Conservation (phyloP, 805 yeast genomes). For the Wickerhamomyces sydowiorum region DNA sequence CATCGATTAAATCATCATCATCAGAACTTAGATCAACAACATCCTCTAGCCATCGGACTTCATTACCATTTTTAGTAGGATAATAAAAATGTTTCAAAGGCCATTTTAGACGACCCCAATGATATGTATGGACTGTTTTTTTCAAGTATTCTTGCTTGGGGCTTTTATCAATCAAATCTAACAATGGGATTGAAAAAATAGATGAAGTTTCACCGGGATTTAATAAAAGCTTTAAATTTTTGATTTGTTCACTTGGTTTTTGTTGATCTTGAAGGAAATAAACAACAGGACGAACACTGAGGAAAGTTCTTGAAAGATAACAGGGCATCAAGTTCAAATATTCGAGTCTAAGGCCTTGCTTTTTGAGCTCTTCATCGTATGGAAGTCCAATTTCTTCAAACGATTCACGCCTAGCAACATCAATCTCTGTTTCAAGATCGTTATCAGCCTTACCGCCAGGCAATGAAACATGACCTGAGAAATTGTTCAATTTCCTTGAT, state of each 20-base stretch:
- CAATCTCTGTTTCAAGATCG: conserved; percentile 59
- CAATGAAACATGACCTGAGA: conserved; percentile 86
- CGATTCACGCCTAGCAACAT: conserved; percentile 77
- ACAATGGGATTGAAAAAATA: conserved; percentile 63
- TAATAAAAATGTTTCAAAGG: conserved; percentile 56
- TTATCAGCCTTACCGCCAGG: conserved; percentile 93
- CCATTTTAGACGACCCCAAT: conserved; percentile 76
- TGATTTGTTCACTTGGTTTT: conserved; percentile 18
- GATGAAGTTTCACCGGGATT: conserved; percentile 78
- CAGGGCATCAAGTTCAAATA: conserved; percentile 64
- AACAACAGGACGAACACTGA: conserved; percentile 79
- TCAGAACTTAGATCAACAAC: conserved; percentile 57
- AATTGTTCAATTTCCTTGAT: conserved; percentile 59
- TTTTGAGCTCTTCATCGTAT: conserved; percentile 35
- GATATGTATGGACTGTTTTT: conserved; percentile 29
- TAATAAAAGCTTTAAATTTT: conserved; percentile 37
- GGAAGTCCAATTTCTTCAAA: conserved; percentile 82
- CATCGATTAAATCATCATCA: conserved; percentile 30
- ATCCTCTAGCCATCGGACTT: conserved; percentile 58
- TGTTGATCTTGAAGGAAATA: conserved; percentile 45
- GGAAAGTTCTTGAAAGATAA: conserved; percentile 73
- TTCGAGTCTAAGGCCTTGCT: conserved; percentile 53
- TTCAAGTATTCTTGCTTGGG: conserved; percentile 26
- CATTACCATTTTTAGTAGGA: conserved; percentile 46
- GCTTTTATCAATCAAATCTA: conserved; percentile 41